Evolutionary conservation across 768 basidiomycete genomes (phyloP).

Genomic region (Strobilomyces confusus): DNA sequence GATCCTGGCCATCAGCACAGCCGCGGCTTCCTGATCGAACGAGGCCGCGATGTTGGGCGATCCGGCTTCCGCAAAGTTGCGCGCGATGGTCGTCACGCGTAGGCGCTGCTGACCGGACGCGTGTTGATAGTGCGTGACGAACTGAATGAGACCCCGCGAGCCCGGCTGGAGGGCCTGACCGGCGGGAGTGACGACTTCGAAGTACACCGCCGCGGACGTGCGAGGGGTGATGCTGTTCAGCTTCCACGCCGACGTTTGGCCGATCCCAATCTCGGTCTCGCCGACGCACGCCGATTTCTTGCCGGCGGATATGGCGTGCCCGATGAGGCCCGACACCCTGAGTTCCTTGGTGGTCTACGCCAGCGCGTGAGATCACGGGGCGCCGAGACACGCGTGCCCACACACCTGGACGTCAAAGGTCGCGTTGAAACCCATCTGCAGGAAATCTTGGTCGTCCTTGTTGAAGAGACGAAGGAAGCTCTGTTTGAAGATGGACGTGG

Average conservation of each 20-base stretch:
- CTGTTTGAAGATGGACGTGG: slow-evolving; percentile 98
- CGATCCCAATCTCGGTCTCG: slow-evolving; percentile 98
- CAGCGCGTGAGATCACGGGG: slow-evolving; percentile 1
- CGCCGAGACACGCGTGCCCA: neutral
- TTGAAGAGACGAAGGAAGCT: slow-evolving; percentile 89
- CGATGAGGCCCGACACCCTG: slow-evolving; percentile 96
- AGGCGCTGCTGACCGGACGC: slow-evolving; percentile 91
- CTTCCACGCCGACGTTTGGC: slow-evolving; percentile 98
- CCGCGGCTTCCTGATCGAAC: slow-evolving; percentile 97
- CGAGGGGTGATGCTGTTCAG: slow-evolving; percentile 86
- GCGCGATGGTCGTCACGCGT: slow-evolving; percentile 96
- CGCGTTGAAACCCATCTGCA: slow-evolving; percentile 98
- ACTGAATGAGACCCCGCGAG: slow-evolving; percentile 93
- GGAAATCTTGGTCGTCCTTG: slow-evolving; percentile 88
- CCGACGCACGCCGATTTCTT: slow-evolving; percentile 97
- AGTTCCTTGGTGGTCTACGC: slow-evolving; percentile 94
- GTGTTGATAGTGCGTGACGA: slow-evolving; percentile 98
- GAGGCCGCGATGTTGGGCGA: slow-evolving; percentile 88
- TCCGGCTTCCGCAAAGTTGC: slow-evolving; percentile 97
- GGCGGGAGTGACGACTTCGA: slow-evolving; percentile 97
- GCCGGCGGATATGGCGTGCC: slow-evolving; percentile 94
- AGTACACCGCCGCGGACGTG: slow-evolving; percentile 90
- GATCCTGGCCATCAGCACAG: slow-evolving; percentile 97
- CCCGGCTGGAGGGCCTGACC: slow-evolving; percentile 88
- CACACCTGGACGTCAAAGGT: slow-evolving; percentile 94